phyloP scores from a whole-genome alignment of 2,329 filamentous ascomycete genomes.

The Aspergillus pseudotamarii region DNA sequence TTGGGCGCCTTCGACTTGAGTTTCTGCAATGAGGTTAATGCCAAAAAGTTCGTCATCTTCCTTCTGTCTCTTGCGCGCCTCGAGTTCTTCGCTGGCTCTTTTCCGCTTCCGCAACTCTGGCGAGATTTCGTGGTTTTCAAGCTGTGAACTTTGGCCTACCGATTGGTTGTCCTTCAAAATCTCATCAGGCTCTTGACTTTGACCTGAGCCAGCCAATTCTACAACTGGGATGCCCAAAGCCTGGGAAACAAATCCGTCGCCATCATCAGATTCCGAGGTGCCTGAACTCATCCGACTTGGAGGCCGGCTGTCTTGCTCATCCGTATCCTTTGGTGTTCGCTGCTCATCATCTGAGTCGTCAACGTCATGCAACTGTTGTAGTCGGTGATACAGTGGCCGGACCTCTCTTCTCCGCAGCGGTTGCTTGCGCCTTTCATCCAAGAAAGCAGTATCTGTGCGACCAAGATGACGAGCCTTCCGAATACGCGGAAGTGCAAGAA shows the following conservation, averaged over 20 bases:
- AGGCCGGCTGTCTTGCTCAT: constrained; percentile 80
- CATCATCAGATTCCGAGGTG: constrained; percentile 54
- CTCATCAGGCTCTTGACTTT: not conserved
- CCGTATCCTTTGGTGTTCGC: constrained; percentile 72
- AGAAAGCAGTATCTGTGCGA: constrained; percentile 64
- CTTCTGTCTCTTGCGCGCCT: constrained; percentile 76
- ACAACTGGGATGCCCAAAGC: constrained; percentile 22
- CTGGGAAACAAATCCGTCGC: constrained; percentile 42
- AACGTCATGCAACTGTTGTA: constrained; percentile 74
- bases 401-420: constrained; percentile 63
- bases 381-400: constrained; percentile 78
- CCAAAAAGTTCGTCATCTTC: constrained; percentile 81
- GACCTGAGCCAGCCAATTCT: constrained; percentile 9
- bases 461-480: constrained; percentile 65
- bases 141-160: constrained; percentile 27
- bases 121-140: constrained; percentile 54
- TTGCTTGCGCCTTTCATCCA: constrained; percentile 67
- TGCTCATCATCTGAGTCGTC: constrained; percentile 87
- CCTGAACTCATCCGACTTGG: constrained; percentile 68
- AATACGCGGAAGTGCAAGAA: constrained; percentile 72
- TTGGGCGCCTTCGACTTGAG: constrained; percentile 49
- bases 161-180: constrained; percentile 24
- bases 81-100: constrained; percentile 68
- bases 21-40: constrained; percentile 58
- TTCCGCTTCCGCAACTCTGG: constrained; percentile 71